Base-by-base conservation (phyloP, 306 rosid genomes). In the Rubus parviflorus region DNA sequence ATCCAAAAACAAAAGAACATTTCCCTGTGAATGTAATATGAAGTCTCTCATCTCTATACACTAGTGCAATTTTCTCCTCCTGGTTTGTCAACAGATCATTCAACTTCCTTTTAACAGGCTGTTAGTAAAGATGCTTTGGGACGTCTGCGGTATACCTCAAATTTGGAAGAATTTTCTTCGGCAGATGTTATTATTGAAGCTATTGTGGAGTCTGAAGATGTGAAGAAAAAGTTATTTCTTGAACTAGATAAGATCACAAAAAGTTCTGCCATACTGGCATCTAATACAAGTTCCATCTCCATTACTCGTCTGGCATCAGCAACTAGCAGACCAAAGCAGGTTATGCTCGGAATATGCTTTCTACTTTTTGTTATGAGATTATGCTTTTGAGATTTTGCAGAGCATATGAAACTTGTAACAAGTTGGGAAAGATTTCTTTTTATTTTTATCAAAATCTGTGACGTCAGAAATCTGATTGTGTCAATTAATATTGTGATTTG, bases 221-320 rank as follows among this genome's bases (percentile, higher is more conserved):
- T 83, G 68, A 94, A 94, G 77, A 94, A 86, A 84, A 80, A 43
- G 71, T 71, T 94, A 67, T 94, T 94, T 70, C 17, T 79, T 54
- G 79, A 88, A 73, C 72, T 94, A 16, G 97, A 92, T 67, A 83
- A 81, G 76, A 87, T 92, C 77, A 87, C 85, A 1, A 88, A 90
- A 75, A 73, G 80, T 53, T 86, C 93, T 3, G 89, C 97, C 49
- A 90, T 94, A 79, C 86, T 94, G 83, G 98, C 97, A 25, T 92
- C 98, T 40, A 94, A 94, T 80, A 94, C 97, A n/a, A 94, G 98
- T 79, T 92, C 98, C 67, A 94, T 94, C 43, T 88, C 97, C 10
- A 88, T 94, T 75, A 92, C 98, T 78, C 95, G 98, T 69, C 70
- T 94, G 14, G 98, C 91, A 0, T 80, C 95, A 62, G 87, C 84